A percentile compares a stretch with the other conserved stretches of the same genome.
Conservation (phyloP, 1,139 yeast species). For the Debaryomycetaceae sp. region DNA sequence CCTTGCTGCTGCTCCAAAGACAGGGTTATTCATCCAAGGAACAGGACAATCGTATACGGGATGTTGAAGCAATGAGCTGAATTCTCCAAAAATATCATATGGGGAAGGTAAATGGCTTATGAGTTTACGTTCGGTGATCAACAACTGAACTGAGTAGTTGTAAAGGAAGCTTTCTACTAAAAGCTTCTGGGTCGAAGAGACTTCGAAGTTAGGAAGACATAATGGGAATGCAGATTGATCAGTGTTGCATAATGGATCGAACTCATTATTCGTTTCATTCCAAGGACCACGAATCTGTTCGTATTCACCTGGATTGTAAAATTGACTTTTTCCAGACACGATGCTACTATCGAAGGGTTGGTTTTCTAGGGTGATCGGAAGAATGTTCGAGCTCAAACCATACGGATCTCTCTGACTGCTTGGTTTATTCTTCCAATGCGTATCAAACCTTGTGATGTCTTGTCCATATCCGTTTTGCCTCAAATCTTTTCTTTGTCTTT, state of each 20-base stretch:
- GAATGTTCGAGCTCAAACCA: not conserved
- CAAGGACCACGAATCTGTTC: not conserved
- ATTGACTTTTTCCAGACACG: not conserved
- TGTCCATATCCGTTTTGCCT: not conserved
- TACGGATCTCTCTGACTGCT: not conserved
- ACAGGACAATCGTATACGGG: conserved; percentile 15
- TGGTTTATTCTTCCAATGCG: not conserved
- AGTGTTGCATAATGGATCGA: not conserved
- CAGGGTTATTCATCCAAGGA: conserved; percentile 33
- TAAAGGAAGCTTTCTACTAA: conserved; percentile 3
- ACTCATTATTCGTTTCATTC: not conserved
- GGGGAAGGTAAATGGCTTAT: conserved; percentile 17
- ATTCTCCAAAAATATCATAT: conserved; percentile 15
- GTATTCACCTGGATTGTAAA: not conserved
- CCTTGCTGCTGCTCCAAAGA: conserved; percentile 29
- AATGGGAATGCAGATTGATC: not conserved
- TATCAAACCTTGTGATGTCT: not conserved
- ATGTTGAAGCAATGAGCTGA: conserved; percentile 14
- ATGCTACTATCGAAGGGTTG: not conserved
- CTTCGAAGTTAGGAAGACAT: not conserved
- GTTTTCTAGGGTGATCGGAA: not conserved
- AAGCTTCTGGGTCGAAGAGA: conserved; percentile 2
- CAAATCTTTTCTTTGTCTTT: not conserved
- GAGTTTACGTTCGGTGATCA: conserved; percentile 1
- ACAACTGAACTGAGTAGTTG: conserved; percentile 3